Percentiles rank a stretch among this genome's conserved stretches.
Conservation (phyloP, 257 asterid genomes). For the Dorcoceras hygrometricum region DNA sequence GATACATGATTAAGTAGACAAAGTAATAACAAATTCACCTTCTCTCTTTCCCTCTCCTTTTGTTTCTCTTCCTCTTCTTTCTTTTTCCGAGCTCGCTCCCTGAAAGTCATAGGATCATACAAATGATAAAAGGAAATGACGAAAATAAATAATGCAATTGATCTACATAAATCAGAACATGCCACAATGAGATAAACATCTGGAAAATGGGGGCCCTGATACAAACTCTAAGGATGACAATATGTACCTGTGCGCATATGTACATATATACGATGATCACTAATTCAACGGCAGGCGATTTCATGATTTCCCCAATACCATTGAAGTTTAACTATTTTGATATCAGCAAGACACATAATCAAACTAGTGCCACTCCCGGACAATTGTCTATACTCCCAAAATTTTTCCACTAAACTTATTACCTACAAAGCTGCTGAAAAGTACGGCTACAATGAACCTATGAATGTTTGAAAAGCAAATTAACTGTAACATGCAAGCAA, state of each 20-base stretch:
- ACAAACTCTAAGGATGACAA: not conserved
- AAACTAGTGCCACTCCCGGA: not conserved
- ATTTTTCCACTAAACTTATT: not conserved
- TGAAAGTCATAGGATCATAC: constrained; percentile 22
- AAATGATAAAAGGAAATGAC: not conserved
- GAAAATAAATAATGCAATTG: not conserved
- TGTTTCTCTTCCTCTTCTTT: constrained; percentile 93
- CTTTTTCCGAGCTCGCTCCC: constrained; percentile 94
- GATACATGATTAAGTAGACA: constrained; percentile 6
- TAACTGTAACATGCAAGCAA: not conserved
- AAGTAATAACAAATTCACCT: constrained; percentile 40
- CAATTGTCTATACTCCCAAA: not conserved
- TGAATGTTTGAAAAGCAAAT: constrained; percentile 7
- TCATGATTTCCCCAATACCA: no score
- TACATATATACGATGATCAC: not conserved
- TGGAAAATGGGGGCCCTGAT: not conserved
- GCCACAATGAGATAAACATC: not conserved
- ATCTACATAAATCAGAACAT: not conserved
- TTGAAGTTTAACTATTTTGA: no score
- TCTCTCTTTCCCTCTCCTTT: constrained; percentile 84
- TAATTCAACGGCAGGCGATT: not conserved
- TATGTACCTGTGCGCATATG: no score
- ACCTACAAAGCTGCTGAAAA: constrained; percentile 15
- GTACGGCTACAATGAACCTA: constrained; percentile 7
- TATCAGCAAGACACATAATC: not conserved